Evolutionary conservation across 2,329 filamentous ascomycete species (phyloP), one percentile per base, ranked within the genome.

Genomic region (Colletotrichum horii): DNA sequence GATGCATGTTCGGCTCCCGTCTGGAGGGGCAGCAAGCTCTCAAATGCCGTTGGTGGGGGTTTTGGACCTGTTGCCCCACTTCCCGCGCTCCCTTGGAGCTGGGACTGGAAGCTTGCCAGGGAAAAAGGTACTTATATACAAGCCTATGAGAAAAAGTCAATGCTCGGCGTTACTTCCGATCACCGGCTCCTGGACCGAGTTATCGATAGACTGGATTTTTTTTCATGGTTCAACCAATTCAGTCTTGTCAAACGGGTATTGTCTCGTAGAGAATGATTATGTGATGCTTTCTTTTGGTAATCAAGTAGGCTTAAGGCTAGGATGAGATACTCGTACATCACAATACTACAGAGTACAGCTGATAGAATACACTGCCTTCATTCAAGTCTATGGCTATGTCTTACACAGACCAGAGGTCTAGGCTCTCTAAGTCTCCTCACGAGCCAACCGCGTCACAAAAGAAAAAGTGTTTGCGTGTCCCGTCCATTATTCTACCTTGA

Each of bases 401-500:
- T 80, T 83, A 83, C 82, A 83, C 79, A 81, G 80, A 78, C 79
- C 68, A 70, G 55, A 74, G 78, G 80, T 80, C 80, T 79, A 66
- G 69, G 66, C 76, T 78, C 78, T 77, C 78, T 81, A 80, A 75
- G 43, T 72, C 71, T 77, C 76, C 71, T 75, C 65, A 77, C 70
- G 76, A 78, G 62, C 78, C 79, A 78, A 81, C 80, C 82, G 81
- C 84, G 84, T 75, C 77, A 81, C 80, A 80, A 79, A 85, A 81
- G 83, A 84, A 83, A 77, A 79, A 77, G 80, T 26, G n/a, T 58
- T 61, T 34, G 60, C 32, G 55, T 34, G 26, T 24, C 43, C 60
- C 48, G 65, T 75, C 60, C 32, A 79, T 81, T 91, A 97, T 83
- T 97, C 94, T 77, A 98, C 92, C 82, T 94, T 92, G 84, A 98